Percentiles rank a stretch among this genome's conserved stretches.
Conservation (phyloP, 495 filamentous ascomycete genomes). For the Aspergillus sparsus region DNA sequence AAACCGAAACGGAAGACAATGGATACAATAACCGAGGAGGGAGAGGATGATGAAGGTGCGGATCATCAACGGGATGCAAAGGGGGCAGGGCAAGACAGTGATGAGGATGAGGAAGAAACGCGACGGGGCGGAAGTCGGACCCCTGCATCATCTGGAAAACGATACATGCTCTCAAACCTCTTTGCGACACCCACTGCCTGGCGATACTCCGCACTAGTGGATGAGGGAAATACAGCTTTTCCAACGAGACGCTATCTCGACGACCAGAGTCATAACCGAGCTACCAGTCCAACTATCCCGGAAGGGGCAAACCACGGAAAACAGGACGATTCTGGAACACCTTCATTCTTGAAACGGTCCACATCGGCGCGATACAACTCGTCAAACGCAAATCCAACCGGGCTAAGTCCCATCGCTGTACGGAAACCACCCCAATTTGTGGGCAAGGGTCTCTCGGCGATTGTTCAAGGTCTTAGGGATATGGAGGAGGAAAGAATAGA, state of each 20-base stretch:
- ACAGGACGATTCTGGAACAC: conserved; percentile 53
- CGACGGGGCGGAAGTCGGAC: conserved; percentile 53
- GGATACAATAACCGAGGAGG: conserved; percentile 35
- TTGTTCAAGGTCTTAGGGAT: conserved; percentile 74
- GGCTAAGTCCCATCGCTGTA: conserved; percentile 49
- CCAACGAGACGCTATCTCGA: conserved; percentile 16
- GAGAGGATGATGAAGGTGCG: conserved; percentile 36
- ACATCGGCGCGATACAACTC: conserved; percentile 36
- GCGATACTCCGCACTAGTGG: conserved; percentile 48
- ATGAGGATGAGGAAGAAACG: conserved; percentile 38
- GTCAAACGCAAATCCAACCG: conserved; percentile 22
- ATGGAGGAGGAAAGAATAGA: conserved; percentile 76
- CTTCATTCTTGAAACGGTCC: conserved; percentile 70
- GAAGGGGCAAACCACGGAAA: conserved; percentile 1
- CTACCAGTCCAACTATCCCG: background rate
- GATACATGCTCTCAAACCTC: conserved; percentile 56
- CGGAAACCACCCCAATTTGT: conserved; percentile 64
- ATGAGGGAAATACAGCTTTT: conserved; percentile 22
- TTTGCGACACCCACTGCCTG: conserved; percentile 65
- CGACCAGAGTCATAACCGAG: background rate
- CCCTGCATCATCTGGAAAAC: conserved; percentile 62
- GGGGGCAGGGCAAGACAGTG: no score
- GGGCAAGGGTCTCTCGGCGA: conserved; percentile 71
- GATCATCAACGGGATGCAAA: conserved; percentile 36
- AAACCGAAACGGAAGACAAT: conserved; percentile 30